Evolutionary conservation across 768 basidiomycete species (phyloP), one percentile per base, ranked within the genome.

Genomic region (Suillus weaverae): DNA sequence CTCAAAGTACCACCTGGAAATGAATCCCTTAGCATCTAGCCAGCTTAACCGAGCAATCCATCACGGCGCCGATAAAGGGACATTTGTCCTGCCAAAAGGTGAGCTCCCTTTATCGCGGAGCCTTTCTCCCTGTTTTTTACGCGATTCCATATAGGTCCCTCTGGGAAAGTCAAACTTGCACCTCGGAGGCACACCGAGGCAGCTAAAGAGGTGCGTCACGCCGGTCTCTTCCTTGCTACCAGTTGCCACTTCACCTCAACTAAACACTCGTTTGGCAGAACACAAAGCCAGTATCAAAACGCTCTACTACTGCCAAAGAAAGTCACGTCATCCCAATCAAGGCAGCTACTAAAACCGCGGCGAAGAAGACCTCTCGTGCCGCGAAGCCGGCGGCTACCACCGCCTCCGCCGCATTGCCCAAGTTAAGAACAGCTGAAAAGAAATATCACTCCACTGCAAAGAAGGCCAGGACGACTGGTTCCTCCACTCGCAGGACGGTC

Each of bases 41-140:
- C 81, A 83, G 70, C 79, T 89, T 62, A 82, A 83, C 72, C 79
- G 78, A 51, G 86, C 87, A 46, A 87, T 89, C 76, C 72, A 77
- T 60, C 75, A 77, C 56, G 88, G 89, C 50, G 77, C 77, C 26
- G 81, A 84, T 66, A 80, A 79, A 60, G 84, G 83, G 39, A 73
- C 78, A 41, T 87, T 89, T 72, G 69, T 77, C 26, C 79, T 89
- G 32, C 89, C 88, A 57, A 89, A 87, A 76, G 88, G 73, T 67
- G n/a, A 20, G 64, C 60, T 33, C 13, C 6, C 11, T 33, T 50
- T 39, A 60, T 13, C 56, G 11, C 48, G 22, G 22, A n/a, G 53
- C 5, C 32, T 54, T 55, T 36, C 5, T 35, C 59, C 6, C 5
- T 13, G 41, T 41, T 61, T 32, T 11, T 46, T 20, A 59, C 33